Evolutionary conservation across 495 filamentous ascomycete genomes (phyloP).

Genomic region (Penicillium arizonense): DNA sequence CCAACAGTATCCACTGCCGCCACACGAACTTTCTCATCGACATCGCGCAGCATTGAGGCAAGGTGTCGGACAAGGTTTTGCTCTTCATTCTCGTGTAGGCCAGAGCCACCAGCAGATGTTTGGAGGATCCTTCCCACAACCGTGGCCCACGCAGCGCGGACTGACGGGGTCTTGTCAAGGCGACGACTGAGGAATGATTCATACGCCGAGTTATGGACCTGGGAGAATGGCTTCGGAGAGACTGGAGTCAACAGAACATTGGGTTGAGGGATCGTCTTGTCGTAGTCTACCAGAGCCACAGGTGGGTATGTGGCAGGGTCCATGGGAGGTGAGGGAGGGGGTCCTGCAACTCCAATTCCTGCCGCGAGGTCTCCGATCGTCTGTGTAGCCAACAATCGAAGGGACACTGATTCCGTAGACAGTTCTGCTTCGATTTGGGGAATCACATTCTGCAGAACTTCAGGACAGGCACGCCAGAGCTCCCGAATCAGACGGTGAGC

Average conservation of each 20-base stretch:
- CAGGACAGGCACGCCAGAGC: constrained; percentile 88
- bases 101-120: constrained; percentile 84
- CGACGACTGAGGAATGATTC: constrained; percentile 77
- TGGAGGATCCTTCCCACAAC: constrained; percentile 76
- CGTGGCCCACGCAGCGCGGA: constrained; percentile 82
- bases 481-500: constrained; percentile 88
- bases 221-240: constrained; percentile 79
- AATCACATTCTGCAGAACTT: constrained; percentile 88
- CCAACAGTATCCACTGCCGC: constrained; percentile 81
- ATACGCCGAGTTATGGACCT: constrained; percentile 74
- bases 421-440: constrained; percentile 93
- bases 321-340: constrained; percentile 66
- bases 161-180: constrained; percentile 76
- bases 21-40: constrained; percentile 86
- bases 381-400: constrained; percentile 85
- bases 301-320: constrained; percentile 82
- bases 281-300: constrained; percentile 59
- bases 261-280: constrained; percentile 48
- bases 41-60: constrained; percentile 77
- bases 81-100: constrained; percentile 76
- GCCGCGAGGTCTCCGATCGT: constrained; percentile 92
- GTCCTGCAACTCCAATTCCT: constrained; percentile 86
- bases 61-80: constrained; percentile 67
- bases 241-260: constrained; percentile 73
- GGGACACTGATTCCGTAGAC: constrained; percentile 79